Percentiles rank a stretch among this genome's conserved stretches.
phyloP scores from a whole-genome alignment of 75 land plant species.

The Pinus tabuliformis region DNA sequence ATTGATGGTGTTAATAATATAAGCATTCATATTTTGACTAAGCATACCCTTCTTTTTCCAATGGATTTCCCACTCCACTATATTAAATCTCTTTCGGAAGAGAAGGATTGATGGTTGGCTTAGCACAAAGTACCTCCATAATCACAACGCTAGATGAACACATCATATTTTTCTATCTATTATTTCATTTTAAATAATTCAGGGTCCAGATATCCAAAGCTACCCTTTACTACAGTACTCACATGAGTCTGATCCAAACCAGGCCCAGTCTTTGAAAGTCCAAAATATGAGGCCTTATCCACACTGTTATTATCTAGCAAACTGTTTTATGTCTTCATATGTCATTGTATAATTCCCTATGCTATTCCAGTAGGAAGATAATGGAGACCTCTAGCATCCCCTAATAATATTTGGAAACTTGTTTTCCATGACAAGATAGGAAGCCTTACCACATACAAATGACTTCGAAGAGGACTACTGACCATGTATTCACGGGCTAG shows the following conservation, averaged over 20 bases:
- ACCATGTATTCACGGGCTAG: conserved; percentile 94
- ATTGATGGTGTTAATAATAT: conserved; percentile 33
- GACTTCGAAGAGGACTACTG: conserved; percentile 73
- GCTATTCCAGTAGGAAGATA: conserved; percentile 83
- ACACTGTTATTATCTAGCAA: conserved; percentile 33
- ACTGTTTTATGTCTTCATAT: conserved; percentile 51
- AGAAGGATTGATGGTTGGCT: conserved; percentile 75
- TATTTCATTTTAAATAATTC: too few species aligned
- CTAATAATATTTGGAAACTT: conserved; percentile 84
- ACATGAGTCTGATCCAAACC: conserved; percentile 51
- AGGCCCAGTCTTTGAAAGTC: too few species aligned
- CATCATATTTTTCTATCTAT: conserved; percentile 73
- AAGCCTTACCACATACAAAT: conserved; percentile 66
- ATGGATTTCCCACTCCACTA: too few species aligned
- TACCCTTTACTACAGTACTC: too few species aligned
- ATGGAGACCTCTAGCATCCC: too few species aligned
- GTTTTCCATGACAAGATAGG: conserved; percentile 72
- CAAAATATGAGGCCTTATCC: conserved; percentile 44
- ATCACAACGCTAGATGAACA: conserved; percentile 93
- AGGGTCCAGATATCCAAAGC: too few species aligned
- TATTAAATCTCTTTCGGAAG: conserved; percentile 79
- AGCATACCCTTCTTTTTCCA: conserved; percentile 55
- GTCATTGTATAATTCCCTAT: conserved; percentile 51
- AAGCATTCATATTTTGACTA: conserved; percentile 54
- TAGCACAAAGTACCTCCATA: conserved; percentile 79